Evolutionary conservation across 1,139 yeast species (phyloP).

Genomic region (Candida sanyaensis): DNA sequence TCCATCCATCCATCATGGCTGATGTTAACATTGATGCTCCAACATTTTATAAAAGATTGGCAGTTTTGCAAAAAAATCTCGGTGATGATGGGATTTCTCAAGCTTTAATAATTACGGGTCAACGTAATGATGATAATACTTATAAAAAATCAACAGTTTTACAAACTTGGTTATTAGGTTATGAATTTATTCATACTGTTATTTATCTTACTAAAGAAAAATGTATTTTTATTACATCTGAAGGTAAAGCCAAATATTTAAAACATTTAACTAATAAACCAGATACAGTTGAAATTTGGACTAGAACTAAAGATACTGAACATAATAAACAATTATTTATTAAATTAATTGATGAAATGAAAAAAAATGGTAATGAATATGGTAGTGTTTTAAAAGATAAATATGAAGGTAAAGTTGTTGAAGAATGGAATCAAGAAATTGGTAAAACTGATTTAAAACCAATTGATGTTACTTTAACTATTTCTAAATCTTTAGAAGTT

Average conservation of each 20-base stretch:
- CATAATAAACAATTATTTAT: constrained; percentile 69
- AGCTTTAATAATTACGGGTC: constrained; percentile 73
- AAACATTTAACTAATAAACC: constrained; percentile 49
- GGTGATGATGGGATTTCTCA: constrained; percentile 50
- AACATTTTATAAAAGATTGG: constrained; percentile 42
- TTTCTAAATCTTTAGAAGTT: constrained; percentile 61
- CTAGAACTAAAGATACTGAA: constrained; percentile 79
- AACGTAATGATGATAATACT: constrained; percentile 84
- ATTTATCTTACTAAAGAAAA: constrained; percentile 64
- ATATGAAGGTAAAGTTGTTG: constrained; percentile 79
- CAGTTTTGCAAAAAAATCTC: constrained; percentile 41
- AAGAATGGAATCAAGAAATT: constrained; percentile 73
- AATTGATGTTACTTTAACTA: constrained; percentile 57
- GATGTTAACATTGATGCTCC: constrained; percentile 43
- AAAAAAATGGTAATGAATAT: constrained; percentile 44
- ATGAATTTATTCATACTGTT: constrained; percentile 91
- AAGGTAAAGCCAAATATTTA: constrained; percentile 84
- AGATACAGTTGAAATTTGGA: constrained; percentile 63
- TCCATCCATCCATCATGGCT: constrained; percentile 18
- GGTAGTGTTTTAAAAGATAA: constrained; percentile 74
- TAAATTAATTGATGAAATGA: constrained; percentile 55
- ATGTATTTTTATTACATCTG: constrained; percentile 72
- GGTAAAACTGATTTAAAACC: constrained; percentile 38
- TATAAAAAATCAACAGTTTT: constrained; percentile 86
- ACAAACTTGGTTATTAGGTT: constrained; percentile 92